Base-by-base conservation (phyloP, 441 rosid species). In the Pelargonium fulgidum region DNA sequence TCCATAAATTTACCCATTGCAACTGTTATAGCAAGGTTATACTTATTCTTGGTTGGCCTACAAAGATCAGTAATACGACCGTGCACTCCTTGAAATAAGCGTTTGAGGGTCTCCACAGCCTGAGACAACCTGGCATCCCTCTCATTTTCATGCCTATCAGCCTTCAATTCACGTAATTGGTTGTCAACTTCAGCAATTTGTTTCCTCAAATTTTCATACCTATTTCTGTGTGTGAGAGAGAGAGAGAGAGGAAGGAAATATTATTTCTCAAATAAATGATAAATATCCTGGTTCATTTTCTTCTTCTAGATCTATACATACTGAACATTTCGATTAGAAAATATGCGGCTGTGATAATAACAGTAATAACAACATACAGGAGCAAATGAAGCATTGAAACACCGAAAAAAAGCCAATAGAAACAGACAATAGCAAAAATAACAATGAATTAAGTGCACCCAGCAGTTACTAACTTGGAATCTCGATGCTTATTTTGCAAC, bases 1-100 rank as follows among this genome's bases (percentile, higher is more conserved):
- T 95, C 99, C 98, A 95, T 95, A 80, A 90, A 95, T 85, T 74
- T 92, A 50, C 99, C 99, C 99, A 95, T 95, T 48, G 96, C 95
- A 78, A 95, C 97, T 70, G 97, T 95, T 77, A 95, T 89, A 71
- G 98, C 98, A 79, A 95, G 96, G 77, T 95, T 89, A 83, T 90
- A 92, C 77, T 95, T 95, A 81, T 89, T 89, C 77, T 80, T 89
- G 41, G 89, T 89, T 77, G 99, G 97, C 83, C 91, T 87, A 82
- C 96, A 95, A 73, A 95, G 96, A 75, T 89, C 97, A 75, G 96
- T 92, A 83, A 95, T 91, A 71, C 98, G 96, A 75, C 99, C 99
- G 80, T 89, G 96, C 81, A 95, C 98, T 71, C 99, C 98, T 76
- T 77, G 97, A 82, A 87, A 90, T 41, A 95, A 83, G 72, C 98